These are phyloP conservation scores for Arachis hypogaea DNA, from an alignment of 306 rosid genomes.

Conservation along the genomic window DNA sequence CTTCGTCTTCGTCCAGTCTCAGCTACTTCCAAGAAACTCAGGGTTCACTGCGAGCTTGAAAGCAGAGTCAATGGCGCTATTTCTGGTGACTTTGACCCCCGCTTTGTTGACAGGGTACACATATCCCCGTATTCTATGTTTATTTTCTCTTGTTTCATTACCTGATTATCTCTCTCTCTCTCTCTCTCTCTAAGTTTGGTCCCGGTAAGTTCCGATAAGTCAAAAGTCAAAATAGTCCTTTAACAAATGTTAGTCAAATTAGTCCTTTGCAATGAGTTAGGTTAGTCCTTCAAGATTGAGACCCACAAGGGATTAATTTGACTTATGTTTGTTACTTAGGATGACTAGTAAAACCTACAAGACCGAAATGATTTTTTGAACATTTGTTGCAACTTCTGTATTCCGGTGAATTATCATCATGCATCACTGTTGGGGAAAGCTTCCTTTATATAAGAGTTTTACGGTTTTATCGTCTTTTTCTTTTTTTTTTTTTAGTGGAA, in stretches of 20 bases:
- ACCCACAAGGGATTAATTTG: too few species aligned
- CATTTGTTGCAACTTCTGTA: slow-evolving; percentile 17
- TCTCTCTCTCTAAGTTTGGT: not conserved
- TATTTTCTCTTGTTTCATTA: slow-evolving; percentile 16
- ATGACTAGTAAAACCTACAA: too few species aligned
- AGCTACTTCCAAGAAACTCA: slow-evolving; percentile 44
- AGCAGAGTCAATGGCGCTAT: slow-evolving; percentile 70
- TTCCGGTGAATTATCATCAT: not conserved
- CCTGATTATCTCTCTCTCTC: not conserved
- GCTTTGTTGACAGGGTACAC: slow-evolving; percentile 77
- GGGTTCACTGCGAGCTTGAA: slow-evolving; percentile 73
- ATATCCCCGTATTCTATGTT: too few species aligned
- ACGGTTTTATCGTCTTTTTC: not conserved
- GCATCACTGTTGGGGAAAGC: not conserved
- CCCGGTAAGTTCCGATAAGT: too few species aligned
- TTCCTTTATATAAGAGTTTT: not conserved
- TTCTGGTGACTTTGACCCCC: slow-evolving; percentile 74
- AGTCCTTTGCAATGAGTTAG: too few species aligned
- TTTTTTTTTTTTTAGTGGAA: not conserved
- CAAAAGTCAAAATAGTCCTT: too few species aligned
- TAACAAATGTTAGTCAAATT: too few species aligned
- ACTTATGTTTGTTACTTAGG: too few species aligned
- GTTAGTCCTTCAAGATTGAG: too few species aligned
- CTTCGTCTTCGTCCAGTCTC: slow-evolving; percentile 39
- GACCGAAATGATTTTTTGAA: not conserved